A percentile compares a stretch with the other conserved stretches of the same genome.
These are phyloP conservation scores for Suhomyces vadensis DNA, from an alignment of 805 yeast genomes.

Conservation along the genomic window DNA sequence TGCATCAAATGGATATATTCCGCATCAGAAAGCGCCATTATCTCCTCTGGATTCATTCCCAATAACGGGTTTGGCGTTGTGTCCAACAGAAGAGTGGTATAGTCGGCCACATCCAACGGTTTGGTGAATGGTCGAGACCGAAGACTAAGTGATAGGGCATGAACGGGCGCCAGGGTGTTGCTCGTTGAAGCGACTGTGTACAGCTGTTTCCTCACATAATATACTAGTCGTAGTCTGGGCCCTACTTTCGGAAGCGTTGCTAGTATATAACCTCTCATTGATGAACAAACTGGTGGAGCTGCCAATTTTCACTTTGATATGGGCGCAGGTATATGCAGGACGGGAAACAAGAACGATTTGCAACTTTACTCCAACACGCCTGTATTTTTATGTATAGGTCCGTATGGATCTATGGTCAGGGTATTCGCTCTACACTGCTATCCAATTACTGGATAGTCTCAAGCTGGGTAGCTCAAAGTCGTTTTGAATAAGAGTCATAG, in stretches of 20 bases:
- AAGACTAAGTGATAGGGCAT: constrained; percentile 6
- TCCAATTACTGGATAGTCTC: too few relatives aligned
- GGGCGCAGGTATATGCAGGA: not conserved
- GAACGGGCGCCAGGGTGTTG: not conserved
- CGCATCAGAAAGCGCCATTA: constrained; percentile 20
- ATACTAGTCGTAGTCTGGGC: not conserved
- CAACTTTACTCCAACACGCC: too few relatives aligned
- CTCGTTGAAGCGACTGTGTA: not conserved
- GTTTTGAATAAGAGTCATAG: too few relatives aligned
- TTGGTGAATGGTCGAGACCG: constrained; percentile 19
- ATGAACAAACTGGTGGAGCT: not conserved
- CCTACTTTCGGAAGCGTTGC: not conserved
- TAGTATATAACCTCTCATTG: not conserved
- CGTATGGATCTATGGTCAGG: too few relatives aligned
- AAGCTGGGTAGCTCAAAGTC: too few relatives aligned
- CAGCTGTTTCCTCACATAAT: not conserved
- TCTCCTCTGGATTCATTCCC: constrained; percentile 26
- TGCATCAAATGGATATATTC: constrained; percentile 29
- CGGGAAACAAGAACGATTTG: too few relatives aligned
- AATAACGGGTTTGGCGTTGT: constrained; percentile 38
- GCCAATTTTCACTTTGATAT: constrained; percentile 1
- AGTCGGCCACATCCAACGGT: constrained; percentile 2
- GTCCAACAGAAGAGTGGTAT: constrained; percentile 17
- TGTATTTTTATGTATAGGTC: too few relatives aligned
- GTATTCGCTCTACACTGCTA: too few relatives aligned